Percentiles rank a stretch among this genome's conserved stretches.
phyloP scores from a whole-genome alignment of 1,284 basidiomycete genomes.

The Anthracocystis walkeri region DNA sequence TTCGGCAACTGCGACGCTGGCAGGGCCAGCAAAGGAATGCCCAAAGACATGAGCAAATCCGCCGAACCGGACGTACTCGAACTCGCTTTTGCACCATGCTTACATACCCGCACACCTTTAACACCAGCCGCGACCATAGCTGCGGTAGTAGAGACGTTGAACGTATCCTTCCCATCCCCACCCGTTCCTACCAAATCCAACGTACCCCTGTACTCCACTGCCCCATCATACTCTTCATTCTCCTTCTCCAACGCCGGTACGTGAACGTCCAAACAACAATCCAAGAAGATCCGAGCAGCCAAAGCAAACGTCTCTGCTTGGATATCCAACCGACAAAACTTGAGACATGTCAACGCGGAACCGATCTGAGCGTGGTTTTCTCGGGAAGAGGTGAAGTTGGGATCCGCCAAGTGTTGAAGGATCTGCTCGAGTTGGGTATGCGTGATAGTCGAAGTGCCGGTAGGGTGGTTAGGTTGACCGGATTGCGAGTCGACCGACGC shows the following conservation, averaged over 20 bases:
- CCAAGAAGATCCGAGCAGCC: constrained; percentile 58
- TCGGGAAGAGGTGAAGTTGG: constrained; percentile 61
- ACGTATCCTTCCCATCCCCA: constrained; percentile 96
- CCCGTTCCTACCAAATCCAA: constrained; percentile 78
- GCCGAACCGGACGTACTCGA: constrained; percentile 95
- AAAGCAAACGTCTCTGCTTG: constrained; percentile 56
- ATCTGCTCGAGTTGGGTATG: constrained; percentile 52
- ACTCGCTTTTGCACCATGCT: constrained; percentile 94
- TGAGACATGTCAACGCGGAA: constrained; percentile 61
- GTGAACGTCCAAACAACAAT: constrained; percentile 47
- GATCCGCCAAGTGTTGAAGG: constrained; percentile 64
- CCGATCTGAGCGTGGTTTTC: constrained; percentile 66
- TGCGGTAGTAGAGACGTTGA: constrained; percentile 96
- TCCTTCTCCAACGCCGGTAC: constrained; percentile 29
- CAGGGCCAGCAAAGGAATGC: constrained; percentile 79
- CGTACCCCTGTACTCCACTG: constrained; percentile 53
- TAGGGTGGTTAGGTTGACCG: constrained; percentile 36
- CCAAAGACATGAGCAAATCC: constrained; percentile 87
- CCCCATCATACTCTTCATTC: constrained; percentile 21
- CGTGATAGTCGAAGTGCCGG: constrained; percentile 44
- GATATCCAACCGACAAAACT: constrained; percentile 60
- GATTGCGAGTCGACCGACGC: constrained; percentile 40
- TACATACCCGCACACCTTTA: constrained; percentile 85
- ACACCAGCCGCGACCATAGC: constrained; percentile 94
- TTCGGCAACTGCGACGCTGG: constrained; percentile 72